Evolutionary conservation across 139 green algal genomes (phyloP), one percentile per base, ranked within the genome.

Genomic region (Coelastrella sp.): DNA sequence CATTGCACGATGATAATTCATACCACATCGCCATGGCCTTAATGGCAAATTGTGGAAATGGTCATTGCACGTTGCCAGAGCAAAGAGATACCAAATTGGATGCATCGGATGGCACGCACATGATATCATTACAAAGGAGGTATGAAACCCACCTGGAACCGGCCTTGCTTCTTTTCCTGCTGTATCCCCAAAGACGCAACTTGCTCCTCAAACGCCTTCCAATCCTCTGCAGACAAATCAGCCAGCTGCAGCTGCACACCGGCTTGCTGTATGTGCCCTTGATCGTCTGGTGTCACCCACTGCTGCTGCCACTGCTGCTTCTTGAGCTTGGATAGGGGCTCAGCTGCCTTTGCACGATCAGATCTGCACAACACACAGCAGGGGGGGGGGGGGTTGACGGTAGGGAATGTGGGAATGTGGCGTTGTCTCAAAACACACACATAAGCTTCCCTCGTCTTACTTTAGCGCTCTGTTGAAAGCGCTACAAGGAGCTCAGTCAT

Each of bases 191-290:
- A 90, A 54, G 81, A 22, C 5, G 89, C 91, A 3, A 98, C 93
- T 23, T 92, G 94, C 7, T 90, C 32, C 0, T 87, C 92, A 90
- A 98, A 98, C 7, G 88, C 32, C 3, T 84, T 80, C 93, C 95
- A 96, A 80, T 98, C 96, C 4, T 90, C 83, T 0, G 93, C 82
- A 17, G 93, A 92, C 82, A 98, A 73, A 81, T 98, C 96, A 3
- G 96, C 56, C 1, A 94, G 85, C 65, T 89, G 32, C 80, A 96
- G 73, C 32, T 78, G 61, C n/a, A 85, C 95, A 2, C 88, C 83
- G 71, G 83, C 83, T 60, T 88, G 66, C 47, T 17, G 13, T n/a
- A 88, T 54, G 7, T 59, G n/a, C 11, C 83, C 83, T 2, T 68
- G 47, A 16, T 56, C 47, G 47, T 88, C 68, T 23, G 68, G 66